Evolutionary conservation across 345 rosid genomes (phyloP), one percentile per base, ranked within the genome.

Genomic region (Pseudoturritis turrita): DNA sequence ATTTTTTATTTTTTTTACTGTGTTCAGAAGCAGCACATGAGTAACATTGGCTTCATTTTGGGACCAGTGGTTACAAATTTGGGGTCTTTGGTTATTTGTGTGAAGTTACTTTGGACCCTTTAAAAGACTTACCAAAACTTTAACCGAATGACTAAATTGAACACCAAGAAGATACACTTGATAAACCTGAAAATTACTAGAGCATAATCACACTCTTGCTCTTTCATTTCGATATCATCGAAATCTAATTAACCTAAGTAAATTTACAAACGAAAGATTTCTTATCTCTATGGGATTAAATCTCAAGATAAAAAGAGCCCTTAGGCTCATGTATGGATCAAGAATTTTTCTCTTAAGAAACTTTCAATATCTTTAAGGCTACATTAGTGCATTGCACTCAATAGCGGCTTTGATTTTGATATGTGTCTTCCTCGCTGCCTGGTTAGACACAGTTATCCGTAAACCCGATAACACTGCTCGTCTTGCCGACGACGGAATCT

Each of bases 401-500:
- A 53, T 63, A 63, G 64, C 76, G 1, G 76, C 56, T 72, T 61
- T 72, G 46, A 88, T 78, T 78, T 76, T 78, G 2, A 63, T 26
- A 54, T 67, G 77, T 50, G 89, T 86, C 81, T 64, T 88, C 76
- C 76, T 86, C 2, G 85, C 93, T 10, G 85, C 92, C 62, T 75
- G 49, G 47, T 43, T 65, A 62, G 58, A 70, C 44, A 90, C 96
- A n/a, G 81, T 81, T 61, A 54, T 52, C 55, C 73, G 73, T 36
- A 89, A 88, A 50, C 97, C 90, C 36, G 76, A 31, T 43, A 88
- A 71, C 29, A 93, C 94, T 7, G 92, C 88, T 29, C 75, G 84
- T 81, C 82, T 79, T 4, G 88, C 87, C 33, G 96, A 85, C 46
- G 77, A 83, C 19, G 87, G 83, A 64, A 87, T 81, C 82, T 78